Evolutionary conservation across 768 basidiomycete genomes (phyloP).

Genomic region (Pisolithus microcarpus): DNA sequence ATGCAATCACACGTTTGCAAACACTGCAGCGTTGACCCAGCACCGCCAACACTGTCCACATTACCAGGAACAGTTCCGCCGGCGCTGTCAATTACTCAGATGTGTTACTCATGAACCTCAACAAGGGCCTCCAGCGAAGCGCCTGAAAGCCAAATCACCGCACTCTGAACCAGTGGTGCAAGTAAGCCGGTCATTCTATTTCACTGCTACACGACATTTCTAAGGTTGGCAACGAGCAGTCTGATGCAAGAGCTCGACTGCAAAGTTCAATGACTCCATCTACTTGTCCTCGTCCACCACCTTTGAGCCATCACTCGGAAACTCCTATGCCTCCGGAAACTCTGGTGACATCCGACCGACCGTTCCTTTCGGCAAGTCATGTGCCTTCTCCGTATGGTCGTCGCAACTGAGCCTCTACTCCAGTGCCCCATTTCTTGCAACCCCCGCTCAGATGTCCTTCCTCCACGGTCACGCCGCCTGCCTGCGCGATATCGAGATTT

Average conservation of each 20-base stretch:
- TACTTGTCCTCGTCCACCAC: not conserved
- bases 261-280: not conserved
- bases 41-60: not conserved
- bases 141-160: not conserved
- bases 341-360: not conserved
- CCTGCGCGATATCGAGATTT: conserved; percentile 10
- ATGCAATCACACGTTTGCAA: not conserved
- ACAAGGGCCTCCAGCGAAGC: not conserved
- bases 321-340: not conserved
- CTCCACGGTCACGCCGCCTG: not conserved
- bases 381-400: not conserved
- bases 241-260: not conserved
- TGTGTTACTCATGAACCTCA: too few species aligned
- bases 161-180: not conserved
- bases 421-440: not conserved
- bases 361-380: not conserved
- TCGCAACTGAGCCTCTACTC: not conserved
- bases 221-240: too few species aligned
- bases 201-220: not conserved
- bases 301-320: not conserved
- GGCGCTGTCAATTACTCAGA: not conserved
- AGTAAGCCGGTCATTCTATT: not conserved
- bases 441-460: not conserved
- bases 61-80: not conserved
- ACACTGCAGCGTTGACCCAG: not conserved